Base-by-base conservation (phyloP, 495 filamentous ascomycete species). In the Umbilicaria muhlenbergii region DNA sequence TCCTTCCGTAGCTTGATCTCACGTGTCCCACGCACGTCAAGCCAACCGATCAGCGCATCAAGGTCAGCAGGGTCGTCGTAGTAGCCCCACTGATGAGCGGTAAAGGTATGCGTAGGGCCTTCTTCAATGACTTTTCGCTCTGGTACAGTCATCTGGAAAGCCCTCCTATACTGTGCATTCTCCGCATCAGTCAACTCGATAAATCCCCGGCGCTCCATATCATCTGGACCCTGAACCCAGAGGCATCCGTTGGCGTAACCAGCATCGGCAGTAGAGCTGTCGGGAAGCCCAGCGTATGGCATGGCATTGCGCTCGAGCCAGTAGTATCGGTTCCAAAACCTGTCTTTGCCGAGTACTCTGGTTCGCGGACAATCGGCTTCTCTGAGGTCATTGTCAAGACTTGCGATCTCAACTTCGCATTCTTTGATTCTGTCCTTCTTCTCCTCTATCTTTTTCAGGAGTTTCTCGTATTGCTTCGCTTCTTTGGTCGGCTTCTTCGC, bases 281-380 rank as follows among this genome's bases (percentile, higher is more conserved):
- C 69, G 0, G 87, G 89, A 45, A 94, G 66, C 2, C 92, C 92
- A 38, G 68, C 86, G 56, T 85, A 94, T 1, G 91, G 92, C 91
- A 96, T 95, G 21, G 87, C 91, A 55, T 96, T 98, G 33, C 88
- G 81, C 62, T 98, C 91, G 57, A 95, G 94, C 89, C 89, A 98
- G 69, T 87, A 95, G 57, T 96, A 98, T 16, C 87, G 83, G 56
- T 96, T 98, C 77, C 85, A 94, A 67, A 93, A 98, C 18, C 91
- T 75, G 58, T 98, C 91, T 49, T 86, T 84, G 36, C 91, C 91
- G 11, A 98, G 70, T 41, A 86, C 77, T 44, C 81, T 78, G 12
- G 87, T 94, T 40, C 91, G 81, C 34, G 86, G 82, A 54, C 89
- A 93, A 57, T 94, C 86, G 35, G 86, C 81, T 60, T 96, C 87